Evolutionary conservation across 345 rosid genomes (phyloP).

Genomic region (Excoecaria agallocha): DNA sequence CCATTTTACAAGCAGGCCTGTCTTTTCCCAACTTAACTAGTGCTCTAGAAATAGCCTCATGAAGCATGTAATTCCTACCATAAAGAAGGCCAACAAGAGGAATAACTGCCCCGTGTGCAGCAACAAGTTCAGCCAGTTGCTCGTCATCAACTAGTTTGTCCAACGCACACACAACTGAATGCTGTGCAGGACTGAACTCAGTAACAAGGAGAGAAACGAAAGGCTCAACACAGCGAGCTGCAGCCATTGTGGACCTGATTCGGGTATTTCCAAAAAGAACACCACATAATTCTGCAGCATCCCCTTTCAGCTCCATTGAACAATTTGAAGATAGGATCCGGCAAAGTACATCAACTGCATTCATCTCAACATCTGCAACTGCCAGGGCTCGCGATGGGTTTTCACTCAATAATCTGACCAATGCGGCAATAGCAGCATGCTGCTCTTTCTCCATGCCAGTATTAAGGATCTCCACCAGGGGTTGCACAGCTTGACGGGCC

Average conservation of each 20-base stretch:
- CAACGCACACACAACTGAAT: conserved; percentile 88
- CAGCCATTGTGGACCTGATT: conserved; percentile 94
- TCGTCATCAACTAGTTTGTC: conserved; percentile 98
- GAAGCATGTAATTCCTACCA: conserved; percentile 85
- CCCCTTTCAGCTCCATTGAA: conserved; percentile 93
- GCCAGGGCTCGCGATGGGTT: conserved; percentile 94
- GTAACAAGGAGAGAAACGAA: conserved; percentile 89
- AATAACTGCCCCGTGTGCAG: conserved; percentile 96
- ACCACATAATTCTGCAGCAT: conserved; percentile 96
- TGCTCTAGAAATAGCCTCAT: conserved; percentile 92
- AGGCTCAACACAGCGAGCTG: conserved; percentile 98
- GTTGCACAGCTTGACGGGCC: conserved; percentile 96
- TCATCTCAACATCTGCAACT: conserved; percentile 98
- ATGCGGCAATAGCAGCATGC: conserved; percentile 97
- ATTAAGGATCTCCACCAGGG: conserved; percentile 94
- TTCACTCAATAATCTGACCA: conserved; percentile 91
- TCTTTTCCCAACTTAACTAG: conserved; percentile 97
- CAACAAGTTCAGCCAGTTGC: conserved; percentile 97
- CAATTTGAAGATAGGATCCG: conserved; percentile 88
- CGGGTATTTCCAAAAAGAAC: conserved; percentile 91
- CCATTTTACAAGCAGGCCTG: conserved; percentile 94
- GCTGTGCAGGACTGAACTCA: conserved; percentile 91
- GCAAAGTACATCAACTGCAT: conserved; percentile 98
- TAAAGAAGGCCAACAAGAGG: conserved; percentile 98
- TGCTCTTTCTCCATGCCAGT: conserved; percentile 95